These are phyloP conservation scores for Laburnicola sp. DNA, from an alignment of 2,329 filamentous ascomycete species.

Conservation along the genomic window DNA sequence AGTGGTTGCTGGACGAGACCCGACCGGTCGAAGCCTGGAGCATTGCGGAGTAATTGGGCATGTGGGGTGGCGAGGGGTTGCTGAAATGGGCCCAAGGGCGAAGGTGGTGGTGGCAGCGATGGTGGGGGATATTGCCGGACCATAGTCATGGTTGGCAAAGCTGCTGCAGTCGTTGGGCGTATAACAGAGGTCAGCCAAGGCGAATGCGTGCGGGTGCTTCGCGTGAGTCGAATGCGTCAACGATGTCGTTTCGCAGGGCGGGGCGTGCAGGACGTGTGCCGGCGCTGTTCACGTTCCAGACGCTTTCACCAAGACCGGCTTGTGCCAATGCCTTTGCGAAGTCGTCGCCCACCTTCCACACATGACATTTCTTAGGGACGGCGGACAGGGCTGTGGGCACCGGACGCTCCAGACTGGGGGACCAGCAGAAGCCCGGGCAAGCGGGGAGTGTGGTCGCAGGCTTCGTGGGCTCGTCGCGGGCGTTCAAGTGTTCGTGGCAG, in stretches of 20 bases:
- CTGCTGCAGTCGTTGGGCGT: conserved; percentile 4
- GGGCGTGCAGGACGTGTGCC: background rate
- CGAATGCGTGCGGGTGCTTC: conserved; percentile 3
- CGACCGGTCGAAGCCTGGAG: conserved; percentile 27
- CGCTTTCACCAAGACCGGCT: conserved; percentile 45
- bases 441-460: background rate
- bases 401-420: conserved; percentile 21
- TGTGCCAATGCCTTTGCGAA: conserved; percentile 50
- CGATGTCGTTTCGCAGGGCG: background rate
- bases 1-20: conserved; percentile 27
- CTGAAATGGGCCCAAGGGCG: conserved; percentile 28
- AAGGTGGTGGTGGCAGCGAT: conserved; percentile 35
- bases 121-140: conserved; percentile 43
- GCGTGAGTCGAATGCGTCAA: conserved; percentile 9
- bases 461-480: background rate
- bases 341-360: conserved; percentile 42
- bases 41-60: conserved; percentile 33
- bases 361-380: conserved; percentile 44
- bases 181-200: background rate
- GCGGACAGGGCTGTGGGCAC: conserved; percentile 17
- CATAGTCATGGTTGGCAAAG: conserved; percentile 42
- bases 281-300: conserved; percentile 17
- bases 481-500: conserved; percentile 5
- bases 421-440: conserved; percentile 38
- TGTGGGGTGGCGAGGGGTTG: conserved; percentile 30